phyloP scores from a whole-genome alignment of 306 rosid genomes.

The Ormosia semicastrata region DNA sequence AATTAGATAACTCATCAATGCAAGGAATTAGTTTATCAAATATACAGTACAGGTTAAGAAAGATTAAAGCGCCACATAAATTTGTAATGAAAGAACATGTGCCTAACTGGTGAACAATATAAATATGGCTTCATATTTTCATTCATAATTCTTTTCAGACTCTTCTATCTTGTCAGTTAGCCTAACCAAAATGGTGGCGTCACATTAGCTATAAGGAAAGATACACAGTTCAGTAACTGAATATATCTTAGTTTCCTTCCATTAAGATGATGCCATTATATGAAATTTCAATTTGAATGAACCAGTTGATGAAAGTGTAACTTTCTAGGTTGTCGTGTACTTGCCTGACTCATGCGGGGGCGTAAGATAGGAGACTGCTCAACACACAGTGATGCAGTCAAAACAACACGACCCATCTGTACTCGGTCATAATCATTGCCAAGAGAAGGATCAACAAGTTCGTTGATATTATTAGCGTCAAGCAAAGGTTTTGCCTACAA shows the following conservation, averaged over 20 bases:
- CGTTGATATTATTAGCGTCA: conserved; percentile 36
- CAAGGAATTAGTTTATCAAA: neutral
- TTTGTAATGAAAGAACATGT: neutral
- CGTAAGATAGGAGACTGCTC: conserved; percentile 76
- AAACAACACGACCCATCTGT: conserved; percentile 50
- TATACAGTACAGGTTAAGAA: neutral
- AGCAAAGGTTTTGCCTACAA: conserved; percentile 78
- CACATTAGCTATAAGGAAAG: neutral
- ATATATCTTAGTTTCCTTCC: neutral
- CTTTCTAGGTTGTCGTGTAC: conserved; percentile 22
- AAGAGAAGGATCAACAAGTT: conserved; percentile 77
- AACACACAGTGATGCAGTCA: conserved; percentile 75
- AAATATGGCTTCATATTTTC: neutral
- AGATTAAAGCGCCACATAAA: neutral
- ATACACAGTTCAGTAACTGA: neutral
- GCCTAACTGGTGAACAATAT: neutral
- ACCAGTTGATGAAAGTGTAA: neutral
- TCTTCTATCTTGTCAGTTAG: neutral
- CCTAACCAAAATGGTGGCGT: neutral
- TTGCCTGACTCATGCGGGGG: conserved; percentile 86
- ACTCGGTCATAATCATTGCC: conserved; percentile 43
- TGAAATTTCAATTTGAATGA: conserved; percentile 6
- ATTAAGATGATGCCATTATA: neutral
- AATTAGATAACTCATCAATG: neutral
- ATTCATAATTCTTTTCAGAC: neutral